Conservation (phyloP, 73 alveolate species). For the Durusdinium trenchii region DNA sequence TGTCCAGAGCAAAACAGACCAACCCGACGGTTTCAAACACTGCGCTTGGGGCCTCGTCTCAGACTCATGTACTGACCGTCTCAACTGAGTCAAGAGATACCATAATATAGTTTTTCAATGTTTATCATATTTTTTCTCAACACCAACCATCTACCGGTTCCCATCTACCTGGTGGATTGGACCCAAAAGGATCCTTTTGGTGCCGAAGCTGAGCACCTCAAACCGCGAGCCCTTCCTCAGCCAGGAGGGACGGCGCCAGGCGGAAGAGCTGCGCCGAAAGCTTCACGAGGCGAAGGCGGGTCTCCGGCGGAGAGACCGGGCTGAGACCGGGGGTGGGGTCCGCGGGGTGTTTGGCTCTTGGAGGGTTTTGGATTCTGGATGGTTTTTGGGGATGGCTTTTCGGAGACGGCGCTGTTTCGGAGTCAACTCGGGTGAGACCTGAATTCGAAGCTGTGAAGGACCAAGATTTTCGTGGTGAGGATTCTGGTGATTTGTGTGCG, state of each 20-base stretch:
- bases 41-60: too few relatives aligned
- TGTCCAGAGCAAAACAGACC: too few relatives aligned
- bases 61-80: neutral
- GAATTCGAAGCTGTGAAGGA: neutral
- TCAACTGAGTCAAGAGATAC: neutral
- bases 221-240: neutral
- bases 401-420: neutral
- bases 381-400: neutral
- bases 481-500: too few relatives aligned
- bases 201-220: too few relatives aligned
- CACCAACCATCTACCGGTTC: neutral
- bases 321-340: too few relatives aligned
- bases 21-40: too few relatives aligned
- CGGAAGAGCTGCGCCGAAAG: constrained; percentile 44
- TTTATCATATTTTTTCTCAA: neutral
- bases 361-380: neutral
- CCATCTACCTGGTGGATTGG: neutral
- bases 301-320: neutral
- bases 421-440: too few relatives aligned
- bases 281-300: constrained; percentile 65
- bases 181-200: neutral
- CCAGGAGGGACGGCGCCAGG: constrained; percentile 65
- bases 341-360: too few relatives aligned
- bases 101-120: neutral
- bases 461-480: too few relatives aligned